phyloP scores from a whole-genome alignment of 1,139 yeast genomes.

The Diutina pseudorugosa region DNA sequence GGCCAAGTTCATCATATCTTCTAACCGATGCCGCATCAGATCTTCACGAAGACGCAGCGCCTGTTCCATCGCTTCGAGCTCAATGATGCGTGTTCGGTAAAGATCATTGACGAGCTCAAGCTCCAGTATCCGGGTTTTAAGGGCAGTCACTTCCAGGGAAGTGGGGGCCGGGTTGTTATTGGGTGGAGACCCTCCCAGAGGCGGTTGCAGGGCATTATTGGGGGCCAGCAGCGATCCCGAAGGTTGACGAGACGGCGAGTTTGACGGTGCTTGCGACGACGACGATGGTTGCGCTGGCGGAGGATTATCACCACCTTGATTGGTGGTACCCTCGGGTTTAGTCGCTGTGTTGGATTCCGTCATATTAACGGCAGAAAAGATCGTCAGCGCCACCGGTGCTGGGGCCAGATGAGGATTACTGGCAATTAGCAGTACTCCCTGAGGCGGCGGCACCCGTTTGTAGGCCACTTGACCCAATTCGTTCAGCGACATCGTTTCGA shows the following conservation, averaged over 20 bases:
- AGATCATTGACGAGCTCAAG: conserved; percentile 82
- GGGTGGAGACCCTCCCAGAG: background rate
- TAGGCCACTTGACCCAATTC: conserved; percentile 37
- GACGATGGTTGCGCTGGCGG: background rate
- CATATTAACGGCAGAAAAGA: conserved; percentile 1
- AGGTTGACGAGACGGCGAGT: background rate
- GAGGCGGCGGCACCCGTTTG: conserved; percentile 3
- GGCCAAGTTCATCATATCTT: conserved; percentile 20
- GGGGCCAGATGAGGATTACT: background rate
- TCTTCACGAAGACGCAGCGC: conserved; percentile 42
- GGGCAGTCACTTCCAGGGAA: conserved; percentile 31
- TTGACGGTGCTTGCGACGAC: background rate
- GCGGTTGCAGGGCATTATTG: background rate
- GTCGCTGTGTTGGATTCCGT: background rate
- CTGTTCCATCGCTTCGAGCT: conserved; percentile 62
- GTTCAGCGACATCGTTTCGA: conserved; percentile 38
- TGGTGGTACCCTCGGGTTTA: background rate
- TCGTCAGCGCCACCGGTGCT: background rate
- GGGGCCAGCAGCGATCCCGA: background rate
- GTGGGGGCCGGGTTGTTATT: background rate
- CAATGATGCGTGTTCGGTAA: conserved; percentile 69
- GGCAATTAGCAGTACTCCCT: conserved; percentile 3
- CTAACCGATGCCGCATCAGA: conserved; percentile 36
- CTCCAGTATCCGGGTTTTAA: conserved; percentile 75
- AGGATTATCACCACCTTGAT: background rate